Conservation (phyloP, 495 filamentous ascomycete species). For the Penicillium macrosclerotiorum region DNA sequence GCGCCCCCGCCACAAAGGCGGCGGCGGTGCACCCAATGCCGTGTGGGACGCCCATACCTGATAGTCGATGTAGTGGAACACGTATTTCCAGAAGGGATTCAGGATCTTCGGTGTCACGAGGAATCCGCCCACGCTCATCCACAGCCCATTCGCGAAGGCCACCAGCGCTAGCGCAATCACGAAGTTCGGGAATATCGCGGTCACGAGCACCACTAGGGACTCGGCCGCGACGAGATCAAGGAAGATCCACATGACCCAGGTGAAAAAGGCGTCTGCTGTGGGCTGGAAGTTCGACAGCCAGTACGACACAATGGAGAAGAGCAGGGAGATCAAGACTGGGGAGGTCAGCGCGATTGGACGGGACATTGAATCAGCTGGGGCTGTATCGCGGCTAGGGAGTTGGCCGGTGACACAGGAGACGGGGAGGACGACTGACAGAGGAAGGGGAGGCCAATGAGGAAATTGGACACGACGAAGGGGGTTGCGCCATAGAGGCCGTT, state of each 20-base stretch:
- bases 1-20: too few species aligned
- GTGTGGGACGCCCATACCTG: slow-evolving; percentile 41
- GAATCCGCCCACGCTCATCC: slow-evolving; percentile 84
- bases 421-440: slow-evolving; percentile 56
- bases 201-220: slow-evolving; percentile 72
- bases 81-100: slow-evolving; percentile 82
- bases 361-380: too few species aligned
- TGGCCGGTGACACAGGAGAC: neutral
- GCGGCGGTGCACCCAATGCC: too few species aligned
- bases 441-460: slow-evolving; percentile 76
- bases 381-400: too few species aligned
- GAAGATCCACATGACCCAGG: slow-evolving; percentile 84
- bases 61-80: slow-evolving; percentile 82
- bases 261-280: slow-evolving; percentile 64
- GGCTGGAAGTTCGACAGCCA: slow-evolving; percentile 77
- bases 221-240: slow-evolving; percentile 79
- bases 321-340: slow-evolving; percentile 62
- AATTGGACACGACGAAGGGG: slow-evolving; percentile 72
- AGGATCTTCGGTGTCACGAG: slow-evolving; percentile 66
- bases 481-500: slow-evolving; percentile 77
- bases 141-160: slow-evolving; percentile 80
- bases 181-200: slow-evolving; percentile 71
- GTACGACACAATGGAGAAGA: slow-evolving; percentile 74
- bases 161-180: slow-evolving; percentile 72
- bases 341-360: too few species aligned